These are phyloP conservation scores for Saccharum spontaneum DNA, from an alignment of 176 grass and related monocot genomes.

Conservation along the genomic window DNA sequence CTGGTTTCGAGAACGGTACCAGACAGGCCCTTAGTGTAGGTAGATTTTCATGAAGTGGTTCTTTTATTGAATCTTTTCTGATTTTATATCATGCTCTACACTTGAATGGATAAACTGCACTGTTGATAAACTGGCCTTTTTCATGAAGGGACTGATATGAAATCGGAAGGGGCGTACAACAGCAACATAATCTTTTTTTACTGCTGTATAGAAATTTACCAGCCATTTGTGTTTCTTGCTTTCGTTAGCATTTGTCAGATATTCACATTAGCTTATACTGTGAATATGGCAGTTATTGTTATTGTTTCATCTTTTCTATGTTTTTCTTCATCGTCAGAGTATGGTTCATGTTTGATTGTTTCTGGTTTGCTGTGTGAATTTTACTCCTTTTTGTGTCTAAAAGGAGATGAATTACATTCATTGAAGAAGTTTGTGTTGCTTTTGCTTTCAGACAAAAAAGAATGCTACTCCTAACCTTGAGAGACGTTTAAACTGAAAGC, in stretches of 20 bases:
- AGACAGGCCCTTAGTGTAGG: not conserved
- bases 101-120: not conserved
- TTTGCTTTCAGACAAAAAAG: constrained; percentile 36
- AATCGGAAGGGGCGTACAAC: not conserved
- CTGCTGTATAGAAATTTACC: not conserved
- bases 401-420: not conserved
- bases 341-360: constrained; percentile 3
- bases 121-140: not conserved
- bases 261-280: not conserved
- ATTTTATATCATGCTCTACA: not conserved
- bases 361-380: not conserved
- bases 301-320: constrained; percentile 15
- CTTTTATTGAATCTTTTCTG: not conserved
- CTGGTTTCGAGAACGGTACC: too few relatives aligned
- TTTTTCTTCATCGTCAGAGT: not conserved
- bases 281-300: not conserved
- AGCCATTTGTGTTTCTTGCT: not conserved
- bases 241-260: not conserved
- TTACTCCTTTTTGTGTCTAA: not conserved
- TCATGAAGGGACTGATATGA: not conserved
- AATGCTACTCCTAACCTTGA: constrained; percentile 31
- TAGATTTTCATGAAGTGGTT: not conserved
- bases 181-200: not conserved
- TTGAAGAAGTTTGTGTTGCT: constrained; percentile 17
- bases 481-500: constrained; percentile 34